A percentile compares a stretch with the other conserved stretches of the same genome.
phyloP scores from a whole-genome alignment of 2,329 filamentous ascomycete genomes.

The Calonectria leucothoes region DNA sequence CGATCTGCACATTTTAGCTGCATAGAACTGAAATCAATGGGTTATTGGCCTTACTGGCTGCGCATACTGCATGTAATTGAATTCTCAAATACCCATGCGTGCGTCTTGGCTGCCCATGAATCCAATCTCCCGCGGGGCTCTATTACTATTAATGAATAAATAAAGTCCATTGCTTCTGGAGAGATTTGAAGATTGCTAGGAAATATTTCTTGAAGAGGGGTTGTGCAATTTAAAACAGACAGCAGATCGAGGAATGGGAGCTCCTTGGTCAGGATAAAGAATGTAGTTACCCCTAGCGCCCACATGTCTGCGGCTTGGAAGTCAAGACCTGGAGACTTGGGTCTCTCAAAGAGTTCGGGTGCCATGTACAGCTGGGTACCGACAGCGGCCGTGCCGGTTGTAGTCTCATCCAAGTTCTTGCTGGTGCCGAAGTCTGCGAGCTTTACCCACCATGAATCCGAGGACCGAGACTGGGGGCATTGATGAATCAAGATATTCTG shows the following conservation, averaged over 20 bases:
- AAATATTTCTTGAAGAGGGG: not conserved
- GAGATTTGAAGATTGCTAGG: not conserved
- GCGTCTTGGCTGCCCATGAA: not conserved
- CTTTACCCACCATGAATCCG: not conserved
- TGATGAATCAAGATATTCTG: not conserved
- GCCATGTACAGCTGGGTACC: not conserved
- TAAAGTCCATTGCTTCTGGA: not conserved
- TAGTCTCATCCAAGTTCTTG: not conserved
- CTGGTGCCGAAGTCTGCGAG: not conserved
- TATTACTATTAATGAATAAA: not conserved
- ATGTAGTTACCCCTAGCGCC: not conserved
- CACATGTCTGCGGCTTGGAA: not conserved
- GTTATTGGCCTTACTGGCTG: not conserved
- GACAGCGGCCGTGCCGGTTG: not conserved
- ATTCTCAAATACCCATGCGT: not conserved
- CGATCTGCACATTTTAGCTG: not conserved
- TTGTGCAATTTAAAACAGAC: not conserved
- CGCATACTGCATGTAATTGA: not conserved
- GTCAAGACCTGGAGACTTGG: not conserved
- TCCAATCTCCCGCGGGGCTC: not conserved
- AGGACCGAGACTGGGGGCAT: not conserved
- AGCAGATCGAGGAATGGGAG: not conserved
- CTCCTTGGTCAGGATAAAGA: not conserved
- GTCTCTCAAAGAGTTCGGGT: not conserved
- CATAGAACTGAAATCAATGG: not conserved